Base-by-base conservation (phyloP, 2,329 filamentous ascomycete genomes). In the Phialophora chinensis region DNA sequence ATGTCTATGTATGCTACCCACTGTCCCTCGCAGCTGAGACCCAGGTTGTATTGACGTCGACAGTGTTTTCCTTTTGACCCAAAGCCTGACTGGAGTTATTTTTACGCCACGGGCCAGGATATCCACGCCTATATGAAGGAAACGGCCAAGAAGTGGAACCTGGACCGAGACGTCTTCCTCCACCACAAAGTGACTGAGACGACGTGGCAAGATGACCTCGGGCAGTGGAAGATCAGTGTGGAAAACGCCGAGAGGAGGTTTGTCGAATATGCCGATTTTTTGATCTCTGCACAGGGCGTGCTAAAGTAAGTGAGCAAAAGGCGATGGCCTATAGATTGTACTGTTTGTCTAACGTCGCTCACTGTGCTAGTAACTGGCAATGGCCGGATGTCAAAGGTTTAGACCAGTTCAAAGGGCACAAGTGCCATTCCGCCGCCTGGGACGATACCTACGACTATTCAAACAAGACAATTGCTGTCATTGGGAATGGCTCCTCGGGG, bases 1-100 rank as follows among this genome's bases (percentile, higher is more conserved):
- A 90, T 74, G 87, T 88, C 23, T 92, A 92, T 72, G 89, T 69
- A 64, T 20, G 63, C 17, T 29, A 29, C 27, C 27, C 27, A 29
- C 27, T 29, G 29, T 14, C 17, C 23, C n/a, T 57, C 31, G 23
- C 7, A 12, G 20, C 10, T 14, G 3, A 17, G 25, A 10, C 12
- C n/a, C 31, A 75, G 10, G n/a, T 47, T 17, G 12, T 55, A 11
- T 35, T 35, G 17, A 56, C 56, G 14, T 12, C 38, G 35, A 23
- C 56, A 71, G 63, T 66, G 65, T n/a, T 72, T 71, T 38, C 69
- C 70, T 4, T 82, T 79, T 65, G 78, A 79, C 17, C 79, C 79
- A 1, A 81, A 81, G 31, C 78, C 78, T 1, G 74, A 79, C 44
- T 82, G 80, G 80, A 75, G 73, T 1, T 74, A 78, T 8, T 78